Evolutionary conservation across 2,329 filamentous ascomycete genomes (phyloP).

Genomic region (Cladosporium austrohemisphaericum): DNA sequence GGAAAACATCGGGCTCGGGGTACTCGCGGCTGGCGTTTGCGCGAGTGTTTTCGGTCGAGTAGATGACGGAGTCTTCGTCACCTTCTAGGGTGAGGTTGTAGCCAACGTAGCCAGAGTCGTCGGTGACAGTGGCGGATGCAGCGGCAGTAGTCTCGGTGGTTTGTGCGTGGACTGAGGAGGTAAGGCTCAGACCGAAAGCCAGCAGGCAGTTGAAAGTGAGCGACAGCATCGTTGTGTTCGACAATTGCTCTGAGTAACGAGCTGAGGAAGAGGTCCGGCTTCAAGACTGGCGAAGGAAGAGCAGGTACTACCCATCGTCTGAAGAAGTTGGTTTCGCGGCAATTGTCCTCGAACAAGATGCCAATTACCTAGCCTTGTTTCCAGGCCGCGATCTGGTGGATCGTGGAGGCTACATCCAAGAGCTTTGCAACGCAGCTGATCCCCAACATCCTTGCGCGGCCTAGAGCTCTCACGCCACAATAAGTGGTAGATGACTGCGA

Average conservation of each 20-base stretch:
- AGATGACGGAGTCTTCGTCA: constrained; percentile 43
- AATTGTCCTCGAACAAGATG: neutral
- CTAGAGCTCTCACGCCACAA: constrained; percentile 11
- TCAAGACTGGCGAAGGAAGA: neutral
- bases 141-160: constrained; percentile 29
- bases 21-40: constrained; percentile 41
- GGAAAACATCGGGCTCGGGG: constrained; percentile 52
- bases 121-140: constrained; percentile 12
- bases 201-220: constrained; percentile 15
- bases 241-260: neutral
- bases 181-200: constrained; percentile 19
- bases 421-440: constrained; percentile 5
- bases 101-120: constrained; percentile 21
- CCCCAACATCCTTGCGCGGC: constrained; percentile 4
- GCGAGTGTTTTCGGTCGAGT: constrained; percentile 33
- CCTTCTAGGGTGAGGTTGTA: constrained; percentile 33
- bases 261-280: neutral
- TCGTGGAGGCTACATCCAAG: too few relatives aligned
- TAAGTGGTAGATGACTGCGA: neutral
- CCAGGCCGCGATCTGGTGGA: neutral
- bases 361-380: constrained; percentile 1
- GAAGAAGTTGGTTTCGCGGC: neutral
- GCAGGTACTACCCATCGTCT: too few relatives aligned
- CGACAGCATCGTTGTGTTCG: constrained; percentile 3
- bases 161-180: constrained; percentile 26